Conservation (phyloP, 2,329 filamentous ascomycete species). For the Elsinoe arachidis region DNA sequence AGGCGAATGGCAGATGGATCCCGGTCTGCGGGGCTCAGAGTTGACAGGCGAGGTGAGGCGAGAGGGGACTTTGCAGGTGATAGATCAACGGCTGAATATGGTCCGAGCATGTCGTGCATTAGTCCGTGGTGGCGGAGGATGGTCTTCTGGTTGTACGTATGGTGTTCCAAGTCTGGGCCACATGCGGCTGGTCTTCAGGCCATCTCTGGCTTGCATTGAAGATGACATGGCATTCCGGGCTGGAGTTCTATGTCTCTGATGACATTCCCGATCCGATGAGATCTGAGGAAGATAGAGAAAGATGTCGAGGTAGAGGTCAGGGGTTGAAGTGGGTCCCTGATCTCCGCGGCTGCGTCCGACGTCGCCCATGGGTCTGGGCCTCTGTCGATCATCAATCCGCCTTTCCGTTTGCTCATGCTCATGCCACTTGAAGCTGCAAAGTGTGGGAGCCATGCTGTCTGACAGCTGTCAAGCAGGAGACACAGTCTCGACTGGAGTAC, state of each 20-base stretch:
- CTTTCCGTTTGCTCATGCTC: not conserved
- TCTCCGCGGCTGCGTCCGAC: not conserved
- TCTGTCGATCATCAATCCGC: not conserved
- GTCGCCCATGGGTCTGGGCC: slow-evolving; percentile 3
- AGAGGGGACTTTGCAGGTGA: not conserved
- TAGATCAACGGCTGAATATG: not conserved
- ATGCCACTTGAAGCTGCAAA: not conserved
- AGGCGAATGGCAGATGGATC: not conserved
- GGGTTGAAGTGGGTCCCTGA: not conserved
- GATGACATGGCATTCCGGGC: not conserved
- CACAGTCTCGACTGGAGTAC: not conserved
- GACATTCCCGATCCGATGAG: not conserved
- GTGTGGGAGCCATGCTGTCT: not conserved
- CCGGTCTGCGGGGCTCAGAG: slow-evolving; percentile 1
- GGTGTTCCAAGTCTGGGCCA: not conserved
- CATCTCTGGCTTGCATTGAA: not conserved
- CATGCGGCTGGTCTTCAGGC: not conserved
- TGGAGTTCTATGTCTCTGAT: no score
- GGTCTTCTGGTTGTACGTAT: not conserved
- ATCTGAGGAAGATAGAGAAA: not conserved
- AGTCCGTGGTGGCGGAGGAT: not conserved
- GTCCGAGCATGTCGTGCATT: slow-evolving; percentile 10
- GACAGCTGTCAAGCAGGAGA: not conserved
- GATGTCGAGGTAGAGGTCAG: not conserved
- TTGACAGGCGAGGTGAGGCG: not conserved